Evolutionary conservation across 2,329 filamentous ascomycete species (phyloP).

Genomic region (Rutstroemia sp.): DNA sequence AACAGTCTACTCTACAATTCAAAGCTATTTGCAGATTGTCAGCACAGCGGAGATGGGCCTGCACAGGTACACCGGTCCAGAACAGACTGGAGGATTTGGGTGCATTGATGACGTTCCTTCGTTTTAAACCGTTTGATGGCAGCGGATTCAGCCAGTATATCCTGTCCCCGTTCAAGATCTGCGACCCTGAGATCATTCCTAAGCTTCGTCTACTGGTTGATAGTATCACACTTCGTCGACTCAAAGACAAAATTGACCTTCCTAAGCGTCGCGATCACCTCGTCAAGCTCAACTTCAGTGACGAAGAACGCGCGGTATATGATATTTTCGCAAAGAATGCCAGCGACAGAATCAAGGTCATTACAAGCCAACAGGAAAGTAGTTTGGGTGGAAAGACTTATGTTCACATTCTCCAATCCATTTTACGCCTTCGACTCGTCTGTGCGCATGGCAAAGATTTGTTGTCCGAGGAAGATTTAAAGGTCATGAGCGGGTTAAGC

Average conservation of each 20-base stretch:
- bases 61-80: slow-evolving; percentile 95
- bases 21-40: slow-evolving; percentile 76
- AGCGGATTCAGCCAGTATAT: slow-evolving; percentile 73
- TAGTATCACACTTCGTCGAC: slow-evolving; percentile 83
- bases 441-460: slow-evolving; percentile 94
- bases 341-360: slow-evolving; percentile 68
- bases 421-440: slow-evolving; percentile 79
- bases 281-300: slow-evolving; percentile 66
- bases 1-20: slow-evolving; percentile 72
- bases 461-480: slow-evolving; percentile 74
- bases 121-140: slow-evolving; percentile 78
- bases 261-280: slow-evolving; percentile 67
- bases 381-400: slow-evolving; percentile 80
- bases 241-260: slow-evolving; percentile 86
- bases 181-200: slow-evolving; percentile 74
- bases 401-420: slow-evolving; percentile 86
- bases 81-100: slow-evolving; percentile 88
- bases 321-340: slow-evolving; percentile 79
- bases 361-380: slow-evolving; percentile 57
- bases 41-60: slow-evolving; percentile 82
- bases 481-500: slow-evolving; percentile 72
- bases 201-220: slow-evolving; percentile 86
- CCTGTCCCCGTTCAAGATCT: slow-evolving; percentile 76
- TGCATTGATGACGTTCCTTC: slow-evolving; percentile 77
- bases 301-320: slow-evolving; percentile 70